Percentiles rank a stretch among this genome's conserved stretches.
phyloP scores from a whole-genome alignment of 768 basidiomycete species.

The Rhodotorula graminis region DNA sequence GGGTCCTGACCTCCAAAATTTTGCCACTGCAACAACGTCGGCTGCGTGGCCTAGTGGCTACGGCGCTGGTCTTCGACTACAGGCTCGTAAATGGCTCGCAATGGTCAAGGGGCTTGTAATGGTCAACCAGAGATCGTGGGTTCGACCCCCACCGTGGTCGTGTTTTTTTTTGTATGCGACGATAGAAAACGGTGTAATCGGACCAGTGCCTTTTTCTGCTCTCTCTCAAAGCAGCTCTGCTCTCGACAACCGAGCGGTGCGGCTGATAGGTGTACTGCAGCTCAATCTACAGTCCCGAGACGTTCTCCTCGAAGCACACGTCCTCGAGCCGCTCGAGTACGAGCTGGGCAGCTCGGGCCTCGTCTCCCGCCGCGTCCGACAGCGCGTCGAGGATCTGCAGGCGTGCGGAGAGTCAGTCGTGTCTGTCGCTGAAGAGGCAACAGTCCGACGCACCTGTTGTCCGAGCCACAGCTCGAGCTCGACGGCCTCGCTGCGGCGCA shows the following conservation, averaged over 20 bases:
- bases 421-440: no score
- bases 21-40: no score
- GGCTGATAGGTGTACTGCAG: no score
- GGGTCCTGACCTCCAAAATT: no score
- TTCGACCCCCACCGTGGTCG: slow-evolving; percentile 7
- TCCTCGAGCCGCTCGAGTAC: slow-evolving; percentile 18
- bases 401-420: neutral
- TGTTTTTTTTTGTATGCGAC: no score
- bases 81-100: neutral
- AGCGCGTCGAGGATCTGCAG: slow-evolving; percentile 20
- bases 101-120: no score
- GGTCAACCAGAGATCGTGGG: slow-evolving; percentile 4
- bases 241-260: no score
- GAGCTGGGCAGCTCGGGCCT: neutral
- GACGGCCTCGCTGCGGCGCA: neutral
- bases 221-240: no score
- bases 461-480: slow-evolving; percentile 24
- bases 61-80: no score
- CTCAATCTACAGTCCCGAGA: neutral
- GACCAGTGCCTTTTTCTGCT: no score
- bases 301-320: neutral
- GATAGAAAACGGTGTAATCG: no score
- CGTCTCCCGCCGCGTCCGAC: neutral
- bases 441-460: slow-evolving; percentile 1
- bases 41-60: neutral